Base-by-base conservation (phyloP, 1,284 basidiomycete species). In the Ustilago lituana region DNA sequence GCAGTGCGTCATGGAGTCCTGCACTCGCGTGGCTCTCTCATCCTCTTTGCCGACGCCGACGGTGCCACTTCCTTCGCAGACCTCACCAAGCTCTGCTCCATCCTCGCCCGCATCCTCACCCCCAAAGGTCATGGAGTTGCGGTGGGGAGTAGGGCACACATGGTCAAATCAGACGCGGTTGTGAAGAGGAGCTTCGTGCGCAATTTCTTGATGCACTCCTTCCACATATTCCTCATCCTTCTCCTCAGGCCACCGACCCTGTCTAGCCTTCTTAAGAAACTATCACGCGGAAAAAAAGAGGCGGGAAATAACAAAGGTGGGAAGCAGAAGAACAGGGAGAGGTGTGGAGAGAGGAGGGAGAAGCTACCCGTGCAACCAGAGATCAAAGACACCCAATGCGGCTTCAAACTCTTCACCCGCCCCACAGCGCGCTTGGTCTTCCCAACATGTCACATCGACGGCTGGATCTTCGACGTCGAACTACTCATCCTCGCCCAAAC, bases 401-500 rank as follows among this genome's bases (percentile, higher is more conserved):
- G 94, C 33, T 97, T 97, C 88, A 96, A 97, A 83, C 82, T 85
- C 23, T 77, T 81, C 87, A 94, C 92, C 7, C 90, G 93, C 2
- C 80, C 85, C 5, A 89, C 92, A 0, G 92, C 92, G 8, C 87
- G 85, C 43, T 86, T 87, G 52, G 88, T 96, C 56, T 96, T 95
- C 82, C 92, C 92, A 0, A 39, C 63, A 7, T 51, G 61, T 8
- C 79, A 81, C 53, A 80, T 80, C 44, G 76, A 81, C 48, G 73
- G 78, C 11, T 96, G 93, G 93, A 94, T 95, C 78, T 96, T 96
- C 77, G 93, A 96, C 81, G 94, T 95, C 51, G 94, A 96, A 81
- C 86, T 96, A 2, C 85, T 96, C n/a, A 85, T 95, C n/a, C 86
- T 94, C 17, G 92, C 93, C 3, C 76, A 80, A 44, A 76, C 74